These are phyloP conservation scores for Camelina hispida DNA, from an alignment of 345 rosid species.

Conservation along the genomic window DNA sequence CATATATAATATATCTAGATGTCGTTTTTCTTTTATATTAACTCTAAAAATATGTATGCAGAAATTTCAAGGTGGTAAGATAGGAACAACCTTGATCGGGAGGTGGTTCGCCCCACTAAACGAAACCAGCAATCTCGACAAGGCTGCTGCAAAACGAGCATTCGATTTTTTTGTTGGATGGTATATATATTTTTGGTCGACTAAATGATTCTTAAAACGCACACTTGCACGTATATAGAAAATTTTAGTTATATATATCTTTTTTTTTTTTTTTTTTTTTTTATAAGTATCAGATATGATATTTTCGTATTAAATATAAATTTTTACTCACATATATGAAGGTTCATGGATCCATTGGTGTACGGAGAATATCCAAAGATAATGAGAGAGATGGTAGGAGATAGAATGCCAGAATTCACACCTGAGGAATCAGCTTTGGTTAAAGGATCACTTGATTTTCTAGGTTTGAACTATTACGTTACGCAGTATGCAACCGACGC, in stretches of 20 bases:
- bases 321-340: no score
- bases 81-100: constrained; percentile 30
- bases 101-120: constrained; percentile 33
- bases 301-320: no score
- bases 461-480: constrained; percentile 43
- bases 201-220: neutral
- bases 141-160: constrained; percentile 32
- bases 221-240: neutral
- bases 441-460: constrained; percentile 46
- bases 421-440: constrained; percentile 26
- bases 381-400: constrained; percentile 21
- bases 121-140: constrained; percentile 16
- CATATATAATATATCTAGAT: no score
- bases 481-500: constrained; percentile 37
- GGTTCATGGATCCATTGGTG: constrained; percentile 40
- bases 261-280: no score
- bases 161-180: constrained; percentile 43
- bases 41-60: neutral
- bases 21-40: no score
- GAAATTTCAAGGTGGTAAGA: constrained; percentile 32
- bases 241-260: neutral
- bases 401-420: constrained; percentile 33
- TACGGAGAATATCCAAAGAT: constrained; percentile 34
- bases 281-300: neutral
- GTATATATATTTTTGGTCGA: constrained; percentile 13